phyloP scores from a whole-genome alignment of 257 asterid genomes.

The Nicotiana tomentosiformis region DNA sequence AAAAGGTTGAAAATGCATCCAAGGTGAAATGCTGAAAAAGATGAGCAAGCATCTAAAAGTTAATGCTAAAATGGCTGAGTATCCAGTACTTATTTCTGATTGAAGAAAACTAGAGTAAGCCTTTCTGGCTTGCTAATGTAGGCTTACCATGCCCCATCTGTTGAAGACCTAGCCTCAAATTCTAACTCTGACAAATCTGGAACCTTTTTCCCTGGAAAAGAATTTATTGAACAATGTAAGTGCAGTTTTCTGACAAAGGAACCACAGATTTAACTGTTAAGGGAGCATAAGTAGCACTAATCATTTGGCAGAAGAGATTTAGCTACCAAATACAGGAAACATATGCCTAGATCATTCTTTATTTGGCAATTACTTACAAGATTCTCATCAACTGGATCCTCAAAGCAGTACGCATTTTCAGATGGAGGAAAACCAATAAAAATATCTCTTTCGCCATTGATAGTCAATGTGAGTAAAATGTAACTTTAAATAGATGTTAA shows the following conservation, averaged over 20 bases:
- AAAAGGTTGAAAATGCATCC: not conserved
- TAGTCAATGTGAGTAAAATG: not conserved
- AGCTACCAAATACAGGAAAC: not conserved
- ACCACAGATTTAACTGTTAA: not conserved
- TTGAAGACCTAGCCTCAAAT: constrained; percentile 77
- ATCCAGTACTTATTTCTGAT: not conserved
- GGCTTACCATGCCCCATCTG: constrained; percentile 86
- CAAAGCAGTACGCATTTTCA: not conserved
- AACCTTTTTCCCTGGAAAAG: constrained; percentile 39
- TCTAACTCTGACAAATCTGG: constrained; percentile 45
- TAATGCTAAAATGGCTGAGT: not conserved
- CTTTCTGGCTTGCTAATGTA: constrained; percentile 5
- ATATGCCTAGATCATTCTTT: not conserved
- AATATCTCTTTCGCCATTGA: not conserved
- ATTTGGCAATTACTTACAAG: not conserved
- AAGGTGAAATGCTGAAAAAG: not conserved
- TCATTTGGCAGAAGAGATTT: not conserved
- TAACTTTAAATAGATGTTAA: not conserved
- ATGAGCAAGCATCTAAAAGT: not conserved
- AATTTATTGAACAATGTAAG: not conserved
- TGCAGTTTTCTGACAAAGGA: not conserved
- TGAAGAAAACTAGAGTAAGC: not conserved
- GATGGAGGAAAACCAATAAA: not conserved
- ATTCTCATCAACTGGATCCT: not conserved
- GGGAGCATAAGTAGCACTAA: constrained; percentile 1